Evolutionary conservation across 2,329 filamentous ascomycete genomes (phyloP).

Genomic region (Chaetomium globosum): DNA sequence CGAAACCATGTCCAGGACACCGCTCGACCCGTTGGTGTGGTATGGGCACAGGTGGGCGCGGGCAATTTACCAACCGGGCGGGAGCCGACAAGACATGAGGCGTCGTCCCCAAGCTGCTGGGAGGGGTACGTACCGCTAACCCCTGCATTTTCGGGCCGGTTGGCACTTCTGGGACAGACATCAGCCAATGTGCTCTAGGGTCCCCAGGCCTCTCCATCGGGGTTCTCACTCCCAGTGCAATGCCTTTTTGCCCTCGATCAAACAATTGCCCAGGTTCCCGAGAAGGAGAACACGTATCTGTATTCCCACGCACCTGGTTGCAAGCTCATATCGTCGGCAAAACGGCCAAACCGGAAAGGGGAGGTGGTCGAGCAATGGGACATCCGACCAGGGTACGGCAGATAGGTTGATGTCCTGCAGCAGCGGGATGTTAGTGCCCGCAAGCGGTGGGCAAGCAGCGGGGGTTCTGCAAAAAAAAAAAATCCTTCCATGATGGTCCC

Average conservation of each 20-base stretch:
- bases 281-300: background rate
- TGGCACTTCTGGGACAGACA: slow-evolving; percentile 21
- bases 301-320: background rate
- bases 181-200: slow-evolving; percentile 19
- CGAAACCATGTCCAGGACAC: slow-evolving; percentile 14
- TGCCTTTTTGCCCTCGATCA: background rate
- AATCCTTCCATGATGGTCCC: slow-evolving; percentile 32
- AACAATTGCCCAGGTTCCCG: slow-evolving; percentile 11
- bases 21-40: slow-evolving; percentile 26
- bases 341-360: slow-evolving; percentile 8
- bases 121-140: slow-evolving; percentile 28
- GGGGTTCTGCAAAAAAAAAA: slow-evolving; percentile 29
- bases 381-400: slow-evolving; percentile 25
- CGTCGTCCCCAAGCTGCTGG: slow-evolving; percentile 30
- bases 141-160: slow-evolving; percentile 34
- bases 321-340: slow-evolving; percentile 5
- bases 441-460: slow-evolving; percentile 13
- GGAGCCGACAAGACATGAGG: slow-evolving; percentile 32
- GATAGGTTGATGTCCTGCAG: slow-evolving; percentile 31
- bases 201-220: slow-evolving; percentile 8
- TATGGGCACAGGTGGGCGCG: slow-evolving; percentile 30
- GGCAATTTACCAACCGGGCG: slow-evolving; percentile 35
- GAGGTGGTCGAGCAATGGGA: background rate
- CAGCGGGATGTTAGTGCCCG: slow-evolving; percentile 23
- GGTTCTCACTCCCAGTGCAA: slow-evolving; percentile 2